Percentiles rank a stretch among this genome's conserved stretches.
Evolutionary conservation across 805 yeast species (phyloP).

Genomic region (Metschnikowia anglica): DNA sequence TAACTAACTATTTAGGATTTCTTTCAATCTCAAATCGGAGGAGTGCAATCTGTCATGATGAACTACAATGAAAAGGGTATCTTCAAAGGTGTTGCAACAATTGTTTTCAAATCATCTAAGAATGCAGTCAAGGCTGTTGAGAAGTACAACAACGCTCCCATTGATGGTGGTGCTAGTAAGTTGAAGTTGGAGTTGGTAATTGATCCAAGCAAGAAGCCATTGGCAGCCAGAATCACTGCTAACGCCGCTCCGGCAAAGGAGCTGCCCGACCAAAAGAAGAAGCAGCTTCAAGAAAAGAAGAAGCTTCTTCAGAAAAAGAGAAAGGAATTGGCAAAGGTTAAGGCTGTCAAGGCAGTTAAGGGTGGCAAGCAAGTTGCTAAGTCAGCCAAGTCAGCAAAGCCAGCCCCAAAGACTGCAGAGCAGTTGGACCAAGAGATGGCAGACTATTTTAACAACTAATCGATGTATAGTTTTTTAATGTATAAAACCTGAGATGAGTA

Average conservation of each 20-base stretch:
- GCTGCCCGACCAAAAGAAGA: constrained; percentile 27
- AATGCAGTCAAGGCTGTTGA: constrained; percentile 77
- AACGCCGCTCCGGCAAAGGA: constrained; percentile 31
- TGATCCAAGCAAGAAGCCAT: constrained; percentile 77
- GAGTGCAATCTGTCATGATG: constrained; percentile 67
- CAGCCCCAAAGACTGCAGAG: constrained; percentile 72
- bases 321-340: constrained; percentile 30
- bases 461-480: neutral
- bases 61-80: constrained; percentile 85
- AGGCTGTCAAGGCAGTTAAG: constrained; percentile 27
- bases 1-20: constrained; percentile 65
- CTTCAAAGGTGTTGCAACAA: constrained; percentile 89
- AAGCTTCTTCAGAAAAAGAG: constrained; percentile 35
- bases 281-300: constrained; percentile 23
- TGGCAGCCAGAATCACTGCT: constrained; percentile 69
- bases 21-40: constrained; percentile 84
- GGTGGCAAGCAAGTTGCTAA: constrained; percentile 32
- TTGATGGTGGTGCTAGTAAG: constrained; percentile 79
- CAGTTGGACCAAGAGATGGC: constrained; percentile 98
- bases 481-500: neutral
- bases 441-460: constrained; percentile 69
- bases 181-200: constrained; percentile 79
- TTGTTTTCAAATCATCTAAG: constrained; percentile 67
- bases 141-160: constrained; percentile 88
- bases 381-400: constrained; percentile 38